phyloP scores from a whole-genome alignment of 1,139 yeast genomes.

The Kodamaea arcana region DNA sequence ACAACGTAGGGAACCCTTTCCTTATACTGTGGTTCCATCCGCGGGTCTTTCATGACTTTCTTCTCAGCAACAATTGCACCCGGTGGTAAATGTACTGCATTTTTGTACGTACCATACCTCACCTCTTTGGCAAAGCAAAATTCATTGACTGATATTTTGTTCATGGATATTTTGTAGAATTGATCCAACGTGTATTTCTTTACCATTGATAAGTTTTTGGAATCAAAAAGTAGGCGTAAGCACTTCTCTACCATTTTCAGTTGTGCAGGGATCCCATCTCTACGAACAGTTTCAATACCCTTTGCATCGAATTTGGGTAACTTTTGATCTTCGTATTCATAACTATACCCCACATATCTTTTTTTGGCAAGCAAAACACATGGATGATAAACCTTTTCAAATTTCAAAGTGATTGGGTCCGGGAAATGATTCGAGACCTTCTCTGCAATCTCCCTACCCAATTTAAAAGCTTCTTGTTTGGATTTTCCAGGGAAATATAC shows the following conservation, averaged over 20 bases:
- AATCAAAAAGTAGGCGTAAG: slow-evolving; percentile 64
- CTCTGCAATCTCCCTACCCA: slow-evolving; percentile 69
- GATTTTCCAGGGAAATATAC: slow-evolving; percentile 85
- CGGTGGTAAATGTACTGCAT: slow-evolving; percentile 72
- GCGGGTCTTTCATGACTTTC: slow-evolving; percentile 57
- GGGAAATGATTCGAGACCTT: slow-evolving; percentile 68
- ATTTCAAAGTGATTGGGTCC: slow-evolving; percentile 74
- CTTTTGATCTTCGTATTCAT: slow-evolving; percentile 52
- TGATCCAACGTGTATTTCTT: slow-evolving; percentile 62
- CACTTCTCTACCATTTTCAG: slow-evolving; percentile 75
- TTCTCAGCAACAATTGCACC: slow-evolving; percentile 80
- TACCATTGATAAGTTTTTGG: slow-evolving; percentile 65
- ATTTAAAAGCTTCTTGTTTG: slow-evolving; percentile 67
- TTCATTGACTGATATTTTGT: slow-evolving; percentile 67
- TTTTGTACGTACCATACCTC: slow-evolving; percentile 75
- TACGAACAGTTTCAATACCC: slow-evolving; percentile 88
- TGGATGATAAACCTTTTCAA: slow-evolving; percentile 91
- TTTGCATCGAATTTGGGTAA: slow-evolving; percentile 84
- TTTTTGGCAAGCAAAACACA: slow-evolving; percentile 80
- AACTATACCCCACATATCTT: slow-evolving; percentile 81
- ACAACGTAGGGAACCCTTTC: slow-evolving; percentile 90
- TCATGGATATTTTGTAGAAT: slow-evolving; percentile 59
- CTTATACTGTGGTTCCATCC: slow-evolving; percentile 80
- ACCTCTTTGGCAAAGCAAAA: slow-evolving; percentile 93
- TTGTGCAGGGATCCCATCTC: slow-evolving; percentile 94